Percentiles rank a stretch among this genome's conserved stretches.
These are phyloP conservation scores for Aspergillus glaucus DNA, from an alignment of 2,329 filamentous ascomycete species.

Conservation along the genomic window DNA sequence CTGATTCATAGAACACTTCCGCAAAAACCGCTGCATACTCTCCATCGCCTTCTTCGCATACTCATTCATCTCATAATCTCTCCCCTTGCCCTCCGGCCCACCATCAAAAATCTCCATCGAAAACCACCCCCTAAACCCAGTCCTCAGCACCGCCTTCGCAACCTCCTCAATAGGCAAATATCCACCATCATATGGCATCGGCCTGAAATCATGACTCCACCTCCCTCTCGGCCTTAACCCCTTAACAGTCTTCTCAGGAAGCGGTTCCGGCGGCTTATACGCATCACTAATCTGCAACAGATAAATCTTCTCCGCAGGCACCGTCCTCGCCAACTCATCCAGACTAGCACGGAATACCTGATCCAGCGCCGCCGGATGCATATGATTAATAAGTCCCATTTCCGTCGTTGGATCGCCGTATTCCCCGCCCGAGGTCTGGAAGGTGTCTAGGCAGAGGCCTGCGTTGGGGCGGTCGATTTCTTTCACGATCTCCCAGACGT, in stretches of 20 bases:
- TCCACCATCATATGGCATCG: constrained; percentile 63
- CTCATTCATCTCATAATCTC: constrained; percentile 42
- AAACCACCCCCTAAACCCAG: constrained; percentile 62
- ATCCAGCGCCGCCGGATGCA: constrained; percentile 42
- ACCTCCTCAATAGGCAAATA: constrained; percentile 65
- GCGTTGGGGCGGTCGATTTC: constrained; percentile 59
- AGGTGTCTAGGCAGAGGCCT: constrained; percentile 71
- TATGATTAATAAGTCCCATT: constrained; percentile 52
- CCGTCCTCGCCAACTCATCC: constrained; percentile 47
- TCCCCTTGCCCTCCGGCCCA: constrained; percentile 49
- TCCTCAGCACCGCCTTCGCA: constrained; percentile 58
- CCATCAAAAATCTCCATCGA: constrained; percentile 66
- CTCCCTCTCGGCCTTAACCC: constrained; percentile 56
- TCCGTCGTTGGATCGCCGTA: constrained; percentile 64
- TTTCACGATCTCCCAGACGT: constrained; percentile 63
- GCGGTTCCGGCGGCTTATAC: constrained; percentile 55
- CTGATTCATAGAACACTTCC: constrained; percentile 22
- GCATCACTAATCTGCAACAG: constrained; percentile 70
- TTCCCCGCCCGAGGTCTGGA: constrained; percentile 67
- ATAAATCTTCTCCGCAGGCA: constrained; percentile 66
- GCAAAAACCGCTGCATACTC: constrained; percentile 41
- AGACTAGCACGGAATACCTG: constrained; percentile 50
- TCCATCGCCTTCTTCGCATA: constrained; percentile 50
- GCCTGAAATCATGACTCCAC: constrained; percentile 68
- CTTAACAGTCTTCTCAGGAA: constrained; percentile 47